Conservation (phyloP, 345 rosid species). For the Eucalyptus erythrocorys region DNA sequence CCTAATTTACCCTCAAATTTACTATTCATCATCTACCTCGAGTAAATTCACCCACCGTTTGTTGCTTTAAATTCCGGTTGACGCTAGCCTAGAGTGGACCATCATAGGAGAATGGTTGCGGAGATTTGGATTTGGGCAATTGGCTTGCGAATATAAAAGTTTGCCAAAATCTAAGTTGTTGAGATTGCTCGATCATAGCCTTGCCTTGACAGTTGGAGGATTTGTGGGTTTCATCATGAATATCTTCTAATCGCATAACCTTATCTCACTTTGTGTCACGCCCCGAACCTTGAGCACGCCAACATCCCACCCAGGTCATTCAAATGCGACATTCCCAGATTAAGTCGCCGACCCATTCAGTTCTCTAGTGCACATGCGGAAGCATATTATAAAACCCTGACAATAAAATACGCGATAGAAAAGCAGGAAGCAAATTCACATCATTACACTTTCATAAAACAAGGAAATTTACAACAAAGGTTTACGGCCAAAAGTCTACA, state of each 20-base stretch:
- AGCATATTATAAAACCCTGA: too few relatives aligned
- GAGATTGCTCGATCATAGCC: background rate
- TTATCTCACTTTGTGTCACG: rapidly evolving
- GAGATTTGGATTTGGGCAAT: background rate
- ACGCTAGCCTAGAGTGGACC: background rate
- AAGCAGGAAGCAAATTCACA: too few relatives aligned
- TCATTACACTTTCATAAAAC: too few relatives aligned
- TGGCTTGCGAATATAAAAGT: background rate
- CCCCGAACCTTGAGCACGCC: too few relatives aligned
- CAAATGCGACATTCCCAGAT: too few relatives aligned
- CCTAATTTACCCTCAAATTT: background rate
- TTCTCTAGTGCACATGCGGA: too few relatives aligned
- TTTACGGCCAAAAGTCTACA: too few relatives aligned
- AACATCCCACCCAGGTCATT: too few relatives aligned
- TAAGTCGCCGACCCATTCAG: too few relatives aligned
- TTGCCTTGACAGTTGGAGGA: background rate
- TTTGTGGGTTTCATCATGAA: rapidly evolving
- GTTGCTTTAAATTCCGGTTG: background rate
- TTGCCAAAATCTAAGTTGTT: background rate
- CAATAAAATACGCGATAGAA: too few relatives aligned
- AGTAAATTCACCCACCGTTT: background rate
- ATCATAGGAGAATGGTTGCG: background rate
- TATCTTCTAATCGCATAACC: rapidly evolving
- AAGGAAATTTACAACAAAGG: too few relatives aligned
- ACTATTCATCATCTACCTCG: background rate